These are phyloP conservation scores for Pyrenochaeta sp. DNA, from an alignment of 2,329 filamentous ascomycete genomes.

Conservation along the genomic window DNA sequence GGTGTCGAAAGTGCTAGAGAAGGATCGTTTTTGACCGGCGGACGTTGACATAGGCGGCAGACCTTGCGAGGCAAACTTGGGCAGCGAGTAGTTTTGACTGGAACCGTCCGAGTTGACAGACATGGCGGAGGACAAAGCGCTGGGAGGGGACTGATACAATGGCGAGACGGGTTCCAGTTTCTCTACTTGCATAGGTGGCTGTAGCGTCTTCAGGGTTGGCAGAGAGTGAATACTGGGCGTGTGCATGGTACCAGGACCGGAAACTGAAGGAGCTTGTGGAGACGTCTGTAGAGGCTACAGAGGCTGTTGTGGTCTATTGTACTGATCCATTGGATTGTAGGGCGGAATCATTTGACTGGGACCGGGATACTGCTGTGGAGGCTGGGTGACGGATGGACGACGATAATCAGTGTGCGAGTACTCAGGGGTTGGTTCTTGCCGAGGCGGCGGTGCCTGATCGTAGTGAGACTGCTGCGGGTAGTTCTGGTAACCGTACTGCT, in stretches of 20 bases:
- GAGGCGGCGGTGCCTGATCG: constrained; percentile 42
- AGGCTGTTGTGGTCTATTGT: constrained; percentile 47
- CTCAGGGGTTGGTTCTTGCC: constrained; percentile 49
- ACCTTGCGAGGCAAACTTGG: constrained; percentile 36
- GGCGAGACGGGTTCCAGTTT: constrained; percentile 56
- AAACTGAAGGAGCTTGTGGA: constrained; percentile 39
- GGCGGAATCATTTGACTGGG: constrained; percentile 43
- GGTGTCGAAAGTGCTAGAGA: constrained; percentile 55
- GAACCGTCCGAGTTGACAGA: constrained; percentile 43
- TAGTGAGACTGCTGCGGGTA: constrained; percentile 48
- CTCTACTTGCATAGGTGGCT: constrained; percentile 38
- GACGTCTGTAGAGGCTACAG: constrained; percentile 44
- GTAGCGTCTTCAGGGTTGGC: constrained; percentile 53
- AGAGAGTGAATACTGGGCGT: constrained; percentile 46
- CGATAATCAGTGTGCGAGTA: constrained; percentile 52
- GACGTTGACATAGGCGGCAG: constrained; percentile 31
- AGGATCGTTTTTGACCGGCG: constrained; percentile 55
- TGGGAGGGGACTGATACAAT: constrained; percentile 48
- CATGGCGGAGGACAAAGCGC: constrained; percentile 39
- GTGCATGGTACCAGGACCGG: constrained; percentile 35
- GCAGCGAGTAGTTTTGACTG: constrained; percentile 33
- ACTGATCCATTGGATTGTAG: constrained; percentile 47
- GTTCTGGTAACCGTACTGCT: constrained; percentile 52
- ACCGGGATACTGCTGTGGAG: constrained; percentile 45
- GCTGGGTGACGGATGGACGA: constrained; percentile 48